These are phyloP conservation scores for Marchantia polymorpha DNA, from an alignment of 225 moss, liverwort and hornwort genomes.

Conservation along the genomic window DNA sequence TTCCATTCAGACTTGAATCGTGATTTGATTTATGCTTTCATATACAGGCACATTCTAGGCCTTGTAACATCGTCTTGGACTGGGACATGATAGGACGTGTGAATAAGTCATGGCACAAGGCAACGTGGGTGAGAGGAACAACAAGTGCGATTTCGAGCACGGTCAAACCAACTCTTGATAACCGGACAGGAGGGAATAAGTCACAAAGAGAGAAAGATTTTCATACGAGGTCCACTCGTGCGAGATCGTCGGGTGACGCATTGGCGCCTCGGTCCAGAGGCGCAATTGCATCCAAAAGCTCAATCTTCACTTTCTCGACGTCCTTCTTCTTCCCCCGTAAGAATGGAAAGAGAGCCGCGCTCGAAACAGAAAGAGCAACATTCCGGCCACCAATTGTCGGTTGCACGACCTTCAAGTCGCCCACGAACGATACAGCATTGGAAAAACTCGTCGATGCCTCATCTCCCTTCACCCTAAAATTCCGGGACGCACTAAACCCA, in stretches of 20 bases:
- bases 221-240: slow-evolving; percentile 60
- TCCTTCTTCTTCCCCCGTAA: slow-evolving; percentile 40
- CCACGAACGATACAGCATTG: neutral
- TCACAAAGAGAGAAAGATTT: neutral
- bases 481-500: neutral
- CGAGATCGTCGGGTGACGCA: slow-evolving; percentile 59
- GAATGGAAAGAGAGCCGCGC: slow-evolving; percentile 60
- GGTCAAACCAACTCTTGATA: too few species aligned
- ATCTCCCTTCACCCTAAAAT: neutral
- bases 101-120: too few species aligned
- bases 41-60: too few species aligned
- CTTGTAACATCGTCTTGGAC: too few species aligned
- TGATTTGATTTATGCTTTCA: too few species aligned
- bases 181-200: neutral
- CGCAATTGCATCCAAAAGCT: slow-evolving; percentile 65
- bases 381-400: neutral
- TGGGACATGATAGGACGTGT: too few species aligned
- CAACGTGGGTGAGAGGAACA: too few species aligned
- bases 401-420: neutral
- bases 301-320: slow-evolving; percentile 65
- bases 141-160: too few species aligned
- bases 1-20: too few species aligned
- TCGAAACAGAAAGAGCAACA: neutral
- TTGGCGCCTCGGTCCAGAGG: slow-evolving; percentile 68
- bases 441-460: neutral